Base-by-base conservation (phyloP, 345 rosid species). In the Cochlearia excelsa region DNA sequence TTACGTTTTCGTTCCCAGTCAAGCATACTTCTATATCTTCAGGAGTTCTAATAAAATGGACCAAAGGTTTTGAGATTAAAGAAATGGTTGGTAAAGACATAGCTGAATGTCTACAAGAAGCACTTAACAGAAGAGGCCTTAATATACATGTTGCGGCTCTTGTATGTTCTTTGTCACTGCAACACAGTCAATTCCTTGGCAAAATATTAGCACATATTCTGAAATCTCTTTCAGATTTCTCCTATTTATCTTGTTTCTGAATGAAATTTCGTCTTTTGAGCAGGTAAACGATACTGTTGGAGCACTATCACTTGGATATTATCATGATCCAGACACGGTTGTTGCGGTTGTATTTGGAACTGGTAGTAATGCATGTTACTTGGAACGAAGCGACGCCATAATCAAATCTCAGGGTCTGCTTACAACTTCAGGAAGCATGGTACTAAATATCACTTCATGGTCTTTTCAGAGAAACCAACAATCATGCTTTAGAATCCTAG, bases 211-310 rank as follows among this genome's bases (percentile, higher is more conserved):
- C 97, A 23, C 23, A 16, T 16, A 0, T 16, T 16, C 23, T 16
- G 23, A n/a, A n/a, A n/a, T n/a, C n/a, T n/a, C n/a, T n/a, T n/a
- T n/a, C n/a, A n/a, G n/a, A n/a, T n/a, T n/a, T n/a, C n/a, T n/a
- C n/a, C n/a, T n/a, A n/a, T n/a, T n/a, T n/a, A n/a, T 66, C 7
- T 38, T 54, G 43, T 45, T 16, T 16, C 23, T 16, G 23, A 16
- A 55, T 26, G 40, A 47, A 48, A 55, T 70, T 55, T 63, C 41
- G n/a, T 26, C 40, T 31, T 57, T 58, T 56, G 54, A 42, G 51
- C 86, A 92, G 97, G 98, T 84, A 54, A 92, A 89, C 76, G 97
- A 92, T 75, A 78, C 95, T 10, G 97, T 85, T 49, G 98, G 97
- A 72, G 80, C 96, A 29, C 71, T 88, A 71, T 91, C 98, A 73